Base-by-base conservation (phyloP, 768 basidiomycete species). In the Ramaria sp. region DNA sequence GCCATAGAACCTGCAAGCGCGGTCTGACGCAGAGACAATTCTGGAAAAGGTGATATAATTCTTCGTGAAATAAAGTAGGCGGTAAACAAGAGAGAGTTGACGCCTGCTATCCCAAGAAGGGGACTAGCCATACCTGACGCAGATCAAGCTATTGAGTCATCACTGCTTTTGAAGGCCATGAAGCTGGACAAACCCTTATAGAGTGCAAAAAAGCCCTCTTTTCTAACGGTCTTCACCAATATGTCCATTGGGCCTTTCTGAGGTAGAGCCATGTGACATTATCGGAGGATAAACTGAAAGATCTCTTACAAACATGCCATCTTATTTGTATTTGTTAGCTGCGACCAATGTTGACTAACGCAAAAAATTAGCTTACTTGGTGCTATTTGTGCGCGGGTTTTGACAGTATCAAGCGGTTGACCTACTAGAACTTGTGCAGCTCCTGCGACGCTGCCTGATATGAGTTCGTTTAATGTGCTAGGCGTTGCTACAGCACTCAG, bases 161-260 rank as follows among this genome's bases (percentile, higher is more conserved):
- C 5, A 47, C 16, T 16, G 5, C 10, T 16, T 27, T 10, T 27
- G 16, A 43, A 5, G 20, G 15, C 4, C 25, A 15, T 9, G 22
- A 12, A 24, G 16, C 15, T 15, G 25, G 18, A 34, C 68, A 30
- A 13, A 89, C 94, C 95, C 75, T 97, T 97, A 71, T 96, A 98
- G 42, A 99, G 68, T 2, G 92, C 96, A 55, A 96, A 79, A 63
- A 94, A 79, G 0, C 96, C 96, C 65, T 99, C 96, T 53, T 81
- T 84, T 59, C 82, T 69, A 43, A 94, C 57, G 0, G 95, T 98
- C 65, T 89, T 83, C 16, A 66, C 60, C 9, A 94, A 69, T 57
- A 98, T 92, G 64, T 98, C 94, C 79, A 93, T 82, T 0, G 95
- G 93, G 1, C 93, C 93, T 74, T 86, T 93, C 88, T 92, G 63